Base-by-base conservation (phyloP, 495 filamentous ascomycete species). In the Penicillium cataractarum region DNA sequence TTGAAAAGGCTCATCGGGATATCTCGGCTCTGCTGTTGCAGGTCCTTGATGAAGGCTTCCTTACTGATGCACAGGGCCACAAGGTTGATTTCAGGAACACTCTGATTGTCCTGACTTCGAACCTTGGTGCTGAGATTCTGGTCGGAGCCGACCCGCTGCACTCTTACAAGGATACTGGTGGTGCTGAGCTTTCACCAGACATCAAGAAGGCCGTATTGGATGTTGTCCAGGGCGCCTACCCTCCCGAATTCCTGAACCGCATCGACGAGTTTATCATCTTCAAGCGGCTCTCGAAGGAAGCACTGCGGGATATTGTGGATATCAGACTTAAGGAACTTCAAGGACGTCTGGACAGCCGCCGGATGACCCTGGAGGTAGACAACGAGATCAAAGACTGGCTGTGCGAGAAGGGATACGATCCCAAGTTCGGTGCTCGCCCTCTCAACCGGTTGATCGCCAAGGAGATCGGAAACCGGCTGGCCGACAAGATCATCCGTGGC, bases 211-310 rank as follows among this genome's bases (percentile, higher is more conserved):
- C 90, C 1, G 92, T 98, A 42, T 90, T 98, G 86, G 89, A 97
- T 71, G 86, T 97, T n/a, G 92, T 99, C 3, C 78, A 88, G 15
- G 62, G 77, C 67, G 80, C 79, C 12, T 97, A 97, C 71, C 84
- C 93, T 6, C 95, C 96, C 13, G 94, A 98, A 71, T 99, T 98
- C 81, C 83, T 98, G 56, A 98, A 99, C 76, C 86, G 95, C 7
- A 91, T 98, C 56, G 95, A 98, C 75, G 93, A 96, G 57, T 97
- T 98, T 78, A 97, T 97, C 74, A 81, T 98, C 70, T 98, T 98
- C 84, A 90, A 89, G 70, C 85, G 93, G 9, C 85, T 97, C 3
- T 92, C 90, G 0, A 78, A 82, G 21, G 81, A 84, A 26, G 92
- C 95, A 48, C 85, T 98, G 27, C 80, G 92, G 7, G 95, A 96